Conservation (phyloP, 2,329 filamentous ascomycete species). For the Apiospora malaysiana region DNA sequence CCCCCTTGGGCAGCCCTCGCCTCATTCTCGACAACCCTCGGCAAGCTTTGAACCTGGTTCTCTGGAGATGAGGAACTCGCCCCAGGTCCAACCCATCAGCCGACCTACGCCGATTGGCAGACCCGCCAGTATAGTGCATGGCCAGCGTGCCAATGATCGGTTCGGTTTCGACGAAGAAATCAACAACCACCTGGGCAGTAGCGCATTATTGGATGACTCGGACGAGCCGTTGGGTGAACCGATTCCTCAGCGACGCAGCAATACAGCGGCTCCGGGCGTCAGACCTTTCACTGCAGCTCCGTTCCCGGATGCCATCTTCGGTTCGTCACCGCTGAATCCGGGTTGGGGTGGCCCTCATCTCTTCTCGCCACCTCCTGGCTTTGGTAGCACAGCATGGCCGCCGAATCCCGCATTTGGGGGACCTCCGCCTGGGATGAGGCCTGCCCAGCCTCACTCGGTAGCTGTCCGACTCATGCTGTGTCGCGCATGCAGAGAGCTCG, state of each 20-base stretch:
- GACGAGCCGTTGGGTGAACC: constrained; percentile 59
- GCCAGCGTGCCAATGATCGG: constrained; percentile 44
- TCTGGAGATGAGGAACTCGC: constrained; percentile 38
- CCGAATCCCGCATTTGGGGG: constrained; percentile 39
- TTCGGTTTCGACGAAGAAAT: constrained; percentile 61
- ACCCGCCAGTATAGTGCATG: constrained; percentile 74
- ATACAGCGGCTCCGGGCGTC: constrained; percentile 58
- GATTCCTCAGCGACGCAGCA: constrained; percentile 50
- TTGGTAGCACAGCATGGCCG: constrained; percentile 47
- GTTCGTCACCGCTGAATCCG: constrained; percentile 32
- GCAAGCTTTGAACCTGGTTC: constrained; percentile 65
- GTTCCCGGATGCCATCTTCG: constrained; percentile 50
- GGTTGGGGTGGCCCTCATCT: constrained; percentile 48
- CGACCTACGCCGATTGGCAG: constrained; percentile 88
- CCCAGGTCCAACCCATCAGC: constrained; percentile 74
- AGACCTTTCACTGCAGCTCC: constrained; percentile 49
- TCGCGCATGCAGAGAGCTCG: constrained; percentile 73
- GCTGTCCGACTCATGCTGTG: constrained; percentile 77
- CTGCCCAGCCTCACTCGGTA: constrained; percentile 68
- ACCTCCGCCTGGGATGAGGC: constrained; percentile 42
- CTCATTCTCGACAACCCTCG: constrained; percentile 79
- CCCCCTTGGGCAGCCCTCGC: constrained; percentile 46
- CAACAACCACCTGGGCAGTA: constrained; percentile 85
- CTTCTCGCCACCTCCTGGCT: constrained; percentile 53
- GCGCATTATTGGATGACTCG: constrained; percentile 80